Base-by-base conservation (phyloP, 2,329 filamentous ascomycete species). In the Aspergillus ibericus region DNA sequence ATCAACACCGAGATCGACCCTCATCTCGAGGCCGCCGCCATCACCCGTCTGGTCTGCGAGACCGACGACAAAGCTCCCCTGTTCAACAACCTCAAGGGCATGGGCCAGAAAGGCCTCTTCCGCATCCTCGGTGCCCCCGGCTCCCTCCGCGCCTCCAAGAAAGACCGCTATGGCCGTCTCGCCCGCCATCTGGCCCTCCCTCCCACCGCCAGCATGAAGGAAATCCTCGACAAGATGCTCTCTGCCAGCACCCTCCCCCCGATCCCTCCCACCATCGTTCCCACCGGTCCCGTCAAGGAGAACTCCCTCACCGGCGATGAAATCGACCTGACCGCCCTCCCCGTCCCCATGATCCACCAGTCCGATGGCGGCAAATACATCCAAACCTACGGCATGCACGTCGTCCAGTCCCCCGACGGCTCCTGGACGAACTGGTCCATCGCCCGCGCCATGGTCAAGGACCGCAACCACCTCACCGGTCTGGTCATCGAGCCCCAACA, bases 1-100 rank as follows among this genome's bases (percentile, higher is more conserved):
- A 81, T 82, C 59, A 70, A 79, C 56, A 50, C 52, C 5, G 57
- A 59, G 1, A 64, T 78, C 13, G 78, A 82, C 55, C 76, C 80
- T 4, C 60, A 82, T 51, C 73, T 82, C 34, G 79, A 83, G 63
- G 76, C 72, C 0, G 78, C 69, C 4, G 82, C 81, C 12, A 82
- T 83, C 53, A 79, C 78, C 4, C 73, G 81, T 4, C 69, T 67
- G 13, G 80, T 78, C 8, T 77, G 73, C 59, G 81, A 83, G 59
- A 76, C 69, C 0, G 64, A 80, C 44, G 76, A 75, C 56, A 80
- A 80, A 51, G 81, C 81, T 1, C 81, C 81, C 0, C 73, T 84
- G 0, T 82, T 83, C 73, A 80, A 82, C 67, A 83, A 83, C 25
- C 56, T 83, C 54, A 81, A 77, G 53, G 81, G 81, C 1, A 68